Percentiles rank a stretch among this genome's conserved stretches.
phyloP scores from a whole-genome alignment of 2,329 filamentous ascomycete species.

The Hortaea sp. region DNA sequence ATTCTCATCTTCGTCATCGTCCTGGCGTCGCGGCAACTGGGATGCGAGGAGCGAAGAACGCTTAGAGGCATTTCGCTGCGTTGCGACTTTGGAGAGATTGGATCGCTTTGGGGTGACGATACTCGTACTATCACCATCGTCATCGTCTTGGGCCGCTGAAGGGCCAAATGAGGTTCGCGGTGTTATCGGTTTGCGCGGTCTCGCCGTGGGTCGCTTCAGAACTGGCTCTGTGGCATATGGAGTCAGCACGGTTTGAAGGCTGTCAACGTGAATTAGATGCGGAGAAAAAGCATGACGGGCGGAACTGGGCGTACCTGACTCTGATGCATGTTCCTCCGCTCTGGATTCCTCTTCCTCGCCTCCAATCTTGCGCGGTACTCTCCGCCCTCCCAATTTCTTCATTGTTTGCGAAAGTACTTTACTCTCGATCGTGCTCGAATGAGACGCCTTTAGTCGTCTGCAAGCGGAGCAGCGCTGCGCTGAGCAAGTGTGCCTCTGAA shows the following conservation, averaged over 20 bases:
- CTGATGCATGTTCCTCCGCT: conserved; percentile 29
- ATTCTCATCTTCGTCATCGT: conserved; percentile 47
- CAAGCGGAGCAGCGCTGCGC: too few species aligned
- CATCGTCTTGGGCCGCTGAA: conserved; percentile 43
- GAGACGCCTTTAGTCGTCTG: too few species aligned
- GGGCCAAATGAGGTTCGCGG: conserved; percentile 70
- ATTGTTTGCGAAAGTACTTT: conserved; percentile 27
- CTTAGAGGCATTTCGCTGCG: conserved; percentile 58
- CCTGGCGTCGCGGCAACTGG: conserved; percentile 36
- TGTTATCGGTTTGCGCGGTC: conserved; percentile 60
- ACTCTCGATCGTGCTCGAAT: too few species aligned
- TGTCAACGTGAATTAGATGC: conserved; percentile 1
- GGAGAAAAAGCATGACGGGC: conserved; percentile 16
- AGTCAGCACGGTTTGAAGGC: conserved; percentile 29
- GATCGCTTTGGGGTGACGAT: conserved; percentile 54
- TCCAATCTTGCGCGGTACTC: conserved; percentile 70
- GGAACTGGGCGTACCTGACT: conserved; percentile 8
- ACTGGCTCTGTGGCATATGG: conserved; percentile 32
- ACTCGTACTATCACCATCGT: conserved; percentile 41
- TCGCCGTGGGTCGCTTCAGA: conserved; percentile 44
- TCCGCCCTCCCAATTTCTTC: conserved; percentile 47
- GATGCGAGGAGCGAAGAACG: conserved; percentile 37
- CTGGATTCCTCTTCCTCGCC: conserved; percentile 48
- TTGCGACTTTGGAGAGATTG: conserved; percentile 51
- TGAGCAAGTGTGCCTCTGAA: too few species aligned